Evolutionary conservation across 192 early-diverging fungal species (phyloP), one percentile per base, ranked within the genome.

Genomic region (Funneliformis mosseae): DNA sequence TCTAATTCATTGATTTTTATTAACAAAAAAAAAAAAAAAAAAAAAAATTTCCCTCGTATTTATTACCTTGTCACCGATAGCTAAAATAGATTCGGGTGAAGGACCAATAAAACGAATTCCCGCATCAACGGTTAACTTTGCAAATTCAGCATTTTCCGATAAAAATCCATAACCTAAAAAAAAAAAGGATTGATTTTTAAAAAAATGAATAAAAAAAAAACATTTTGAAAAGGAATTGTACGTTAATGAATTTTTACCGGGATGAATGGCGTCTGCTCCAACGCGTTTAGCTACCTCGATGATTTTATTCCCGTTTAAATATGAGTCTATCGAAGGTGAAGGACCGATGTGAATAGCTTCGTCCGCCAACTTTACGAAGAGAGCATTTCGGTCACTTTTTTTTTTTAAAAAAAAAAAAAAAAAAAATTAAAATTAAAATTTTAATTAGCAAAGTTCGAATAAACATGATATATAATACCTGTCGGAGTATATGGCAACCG

Each of bases 401-500:
- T 46, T 23, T 18, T n/a, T n/a, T n/a, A n/a, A n/a, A n/a, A 45
- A 74, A 48, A 25, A 39, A 74, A 48, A 74, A 23, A 18, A 39
- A 69, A 6, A 38, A 25, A 76, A 12, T 75, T 48, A 25, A 8
- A 27, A 60, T 74, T 9, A 12, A 28, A 14, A 73, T 41, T 10
- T 38, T 16, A 38, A 68, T 16, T 38, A 21, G 11, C 5, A 68
- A 38, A 16, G 21, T 38, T 25, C 10, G 28, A 66, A 8, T 8
- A 23, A 63, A 28, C 27, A 38, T 18, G 16, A 11, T 18, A 69
- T 6, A 41, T 10, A 41, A 66, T 69, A 69, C 43, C 93, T 92
- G 83, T 96, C 95, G 0, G 95, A 97, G 88, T 97, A 95, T 38
- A 98, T 89, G 7, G 96, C 95, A 0, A 97, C 96, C 0, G 97